Percentiles rank a stretch among this genome's conserved stretches.
phyloP scores from a whole-genome alignment of 179 eudicot genomes.

The Sideroxylon spinosum region DNA sequence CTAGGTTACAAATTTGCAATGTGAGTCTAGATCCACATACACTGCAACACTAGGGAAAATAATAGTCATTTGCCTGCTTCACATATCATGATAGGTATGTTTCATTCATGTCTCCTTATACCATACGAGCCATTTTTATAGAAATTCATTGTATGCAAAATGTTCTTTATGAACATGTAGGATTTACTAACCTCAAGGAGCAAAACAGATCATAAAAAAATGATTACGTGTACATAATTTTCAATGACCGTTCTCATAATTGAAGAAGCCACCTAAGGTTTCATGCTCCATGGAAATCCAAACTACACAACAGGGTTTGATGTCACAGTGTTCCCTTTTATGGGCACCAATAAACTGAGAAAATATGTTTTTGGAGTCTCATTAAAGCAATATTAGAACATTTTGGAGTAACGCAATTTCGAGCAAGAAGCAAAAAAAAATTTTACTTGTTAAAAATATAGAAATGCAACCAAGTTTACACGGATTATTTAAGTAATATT shows the following conservation, averaged over 20 bases:
- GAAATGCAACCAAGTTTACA: neutral
- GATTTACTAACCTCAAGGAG: neutral
- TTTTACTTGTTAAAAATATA: neutral
- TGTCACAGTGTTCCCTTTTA: neutral
- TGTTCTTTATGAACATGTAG: neutral
- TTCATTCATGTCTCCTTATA: neutral
- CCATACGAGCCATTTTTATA: neutral
- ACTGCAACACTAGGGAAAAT: neutral
- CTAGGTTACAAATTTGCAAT: neutral
- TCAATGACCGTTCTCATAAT: constrained; percentile 4
- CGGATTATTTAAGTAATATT: neutral
- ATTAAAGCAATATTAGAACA: neutral
- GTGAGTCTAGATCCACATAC: neutral
- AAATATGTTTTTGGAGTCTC: neutral
- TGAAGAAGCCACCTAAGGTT: neutral
- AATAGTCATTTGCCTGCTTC: neutral
- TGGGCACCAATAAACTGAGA: neutral
- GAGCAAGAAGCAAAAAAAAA: neutral
- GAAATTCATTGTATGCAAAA: neutral
- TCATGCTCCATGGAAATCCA: neutral
- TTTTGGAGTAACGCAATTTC: neutral
- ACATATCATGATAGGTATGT: neutral
- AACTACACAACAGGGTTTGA: neutral
- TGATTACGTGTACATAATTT: neutral
- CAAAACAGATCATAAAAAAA: neutral